Base-by-base conservation (phyloP, 139 green algal species). In the Picochlorum sp. region DNA sequence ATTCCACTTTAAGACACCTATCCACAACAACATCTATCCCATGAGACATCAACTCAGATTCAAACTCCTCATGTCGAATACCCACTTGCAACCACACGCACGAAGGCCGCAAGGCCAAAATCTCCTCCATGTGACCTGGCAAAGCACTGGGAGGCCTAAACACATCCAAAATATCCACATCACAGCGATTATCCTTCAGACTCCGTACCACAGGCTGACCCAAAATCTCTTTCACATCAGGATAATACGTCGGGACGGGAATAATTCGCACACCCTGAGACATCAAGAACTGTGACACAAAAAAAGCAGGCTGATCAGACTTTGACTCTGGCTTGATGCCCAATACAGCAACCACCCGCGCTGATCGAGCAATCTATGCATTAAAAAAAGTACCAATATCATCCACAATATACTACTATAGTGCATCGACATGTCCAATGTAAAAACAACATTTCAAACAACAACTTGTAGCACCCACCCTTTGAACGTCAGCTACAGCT, bases 11-110 rank as follows among this genome's bases (percentile, higher is more conserved):
- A 1, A 86, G 20, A 66, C 79, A 86, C 11, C 64, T 49, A 45
- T 69, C 57, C 15, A 65, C 57, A 38, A 86, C 77, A 15, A 86
- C 79, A 3, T 71, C 57, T 21, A 86, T 86, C 13, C 80, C 80
- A 15, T 64, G 68, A 10, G 45, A 41, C 8, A 79, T 75, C 44
- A 86, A 55, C 51, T 60, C 9, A 50, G 75, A 57, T 69, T 86
- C 80, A 34, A 74, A 60, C 6, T 70, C 71, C 0, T 63, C 47
- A 20, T 54, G n/a, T 13, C 47, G 47, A 21, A 86, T 86, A 55
- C 80, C 80, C 18, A 44, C 70, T 64, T 86, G 79, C 54, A 86
- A 71, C 80, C 80, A 86, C 11, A 86, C 80, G 11, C 45, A 67
- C 49, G 65, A 75, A 20, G 67, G 67, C 1, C 56, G 57, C 1